A percentile compares a stretch with the other conserved stretches of the same genome.
Conservation (phyloP, 139 green algal species). For the Coelastrella sp. region DNA sequence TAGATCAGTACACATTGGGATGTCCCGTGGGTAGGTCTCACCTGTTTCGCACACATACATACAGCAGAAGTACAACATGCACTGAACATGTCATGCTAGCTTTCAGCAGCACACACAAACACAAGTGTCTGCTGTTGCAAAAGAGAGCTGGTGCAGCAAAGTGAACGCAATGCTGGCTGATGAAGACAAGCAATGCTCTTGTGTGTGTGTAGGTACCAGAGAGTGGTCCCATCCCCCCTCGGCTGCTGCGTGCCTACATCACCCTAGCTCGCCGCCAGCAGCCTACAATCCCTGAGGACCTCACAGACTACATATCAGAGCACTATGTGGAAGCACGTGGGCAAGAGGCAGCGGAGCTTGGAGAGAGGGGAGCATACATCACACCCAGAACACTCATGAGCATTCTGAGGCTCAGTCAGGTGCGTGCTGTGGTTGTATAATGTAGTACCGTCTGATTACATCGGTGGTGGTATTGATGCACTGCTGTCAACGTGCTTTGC, state of each 20-base stretch:
- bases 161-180: not conserved
- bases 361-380: slow-evolving; percentile 81
- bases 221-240: slow-evolving; percentile 62
- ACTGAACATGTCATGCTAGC: too few species aligned
- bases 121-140: too few species aligned
- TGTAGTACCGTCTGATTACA: too few species aligned
- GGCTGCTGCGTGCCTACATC: slow-evolving; percentile 91
- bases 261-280: slow-evolving; percentile 61
- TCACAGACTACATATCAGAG: slow-evolving; percentile 72
- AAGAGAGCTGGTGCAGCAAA: too few species aligned
- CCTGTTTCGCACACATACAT: not conserved
- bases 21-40: not conserved
- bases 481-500: too few species aligned
- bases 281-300: slow-evolving; percentile 82
- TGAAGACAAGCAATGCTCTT: not conserved
- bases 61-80: too few species aligned
- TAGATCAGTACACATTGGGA: not conserved
- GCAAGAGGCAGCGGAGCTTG: slow-evolving; percentile 34
- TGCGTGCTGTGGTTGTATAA: too few species aligned
- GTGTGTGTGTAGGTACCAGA: slow-evolving; percentile 2
- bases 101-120: too few species aligned
- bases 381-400: slow-evolving; percentile 96
- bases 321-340: slow-evolving; percentile 43
- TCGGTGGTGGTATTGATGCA: too few species aligned
- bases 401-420: slow-evolving; percentile 93